Percentiles rank a stretch among this genome's conserved stretches.
phyloP scores from a whole-genome alignment of 2,329 filamentous ascomycete genomes.

The Xylariaceae sp. region DNA sequence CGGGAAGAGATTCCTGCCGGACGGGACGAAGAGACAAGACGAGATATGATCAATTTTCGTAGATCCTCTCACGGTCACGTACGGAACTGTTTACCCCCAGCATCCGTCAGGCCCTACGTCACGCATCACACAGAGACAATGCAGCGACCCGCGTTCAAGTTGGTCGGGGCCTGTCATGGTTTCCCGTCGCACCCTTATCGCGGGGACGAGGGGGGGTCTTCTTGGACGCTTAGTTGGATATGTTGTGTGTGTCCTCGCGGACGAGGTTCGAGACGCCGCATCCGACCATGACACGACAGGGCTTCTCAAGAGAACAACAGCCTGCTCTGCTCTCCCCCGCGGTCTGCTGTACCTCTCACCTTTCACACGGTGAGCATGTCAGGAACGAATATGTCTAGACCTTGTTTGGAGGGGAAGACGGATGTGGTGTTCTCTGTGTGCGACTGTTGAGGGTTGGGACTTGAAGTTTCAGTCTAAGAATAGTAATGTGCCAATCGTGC shows the following conservation, averaged over 20 bases:
- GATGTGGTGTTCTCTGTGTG: background rate
- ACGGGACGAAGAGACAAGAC: no score
- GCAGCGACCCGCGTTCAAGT: constrained; percentile 5
- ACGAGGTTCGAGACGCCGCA: background rate
- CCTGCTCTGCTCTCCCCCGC: constrained; percentile 9
- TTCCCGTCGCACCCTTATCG: constrained; percentile 5
- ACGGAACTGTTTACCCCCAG: background rate
- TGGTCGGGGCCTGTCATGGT: background rate
- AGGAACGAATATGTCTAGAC: constrained; percentile 9
- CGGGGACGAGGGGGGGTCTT: background rate
- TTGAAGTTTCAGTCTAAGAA: background rate
- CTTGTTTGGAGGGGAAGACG: constrained; percentile 7
- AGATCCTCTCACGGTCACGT: background rate
- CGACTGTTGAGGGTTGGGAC: background rate
- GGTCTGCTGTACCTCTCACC: constrained; percentile 13
- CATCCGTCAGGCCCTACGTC: background rate
- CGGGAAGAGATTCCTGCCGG: no score
- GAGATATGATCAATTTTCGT: constrained; percentile 3
- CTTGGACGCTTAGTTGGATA: no score
- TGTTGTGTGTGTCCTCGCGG: background rate
- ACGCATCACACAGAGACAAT: constrained; percentile 2
- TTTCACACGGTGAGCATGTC: constrained; percentile 8
- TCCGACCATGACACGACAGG: constrained; percentile 6
- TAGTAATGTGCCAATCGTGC: no score
- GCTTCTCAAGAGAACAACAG: constrained; percentile 3